Base-by-base conservation (phyloP, 164 flowering plant genomes). In the Tetrastigma voinierianum region DNA sequence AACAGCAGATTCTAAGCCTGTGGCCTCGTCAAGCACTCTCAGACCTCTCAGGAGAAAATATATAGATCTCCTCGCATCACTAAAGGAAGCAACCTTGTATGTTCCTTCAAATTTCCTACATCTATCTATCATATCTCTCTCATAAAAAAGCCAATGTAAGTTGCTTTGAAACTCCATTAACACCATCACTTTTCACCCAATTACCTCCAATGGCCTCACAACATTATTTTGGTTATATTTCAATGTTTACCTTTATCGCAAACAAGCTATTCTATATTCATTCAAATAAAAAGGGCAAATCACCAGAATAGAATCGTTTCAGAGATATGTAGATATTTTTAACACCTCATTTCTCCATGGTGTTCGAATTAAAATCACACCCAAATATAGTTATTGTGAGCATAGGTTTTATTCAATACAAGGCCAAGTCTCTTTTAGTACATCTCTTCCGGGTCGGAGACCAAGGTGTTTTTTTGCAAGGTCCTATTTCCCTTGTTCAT, bases 1-100 rank as follows among this genome's bases (percentile, higher is more conserved):
- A 32, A 32, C 6, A 32, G 51, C 67, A 45, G 12, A 76, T 75
- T 75, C 67, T 72, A 64, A 0, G 16, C 15, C 63, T 57, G 18
- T 49, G 46, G 47, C 52, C 72, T 48, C 47, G 45, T 25, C 16
- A n/a, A 60, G 58, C 56, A 67, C 21, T 51, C n/a, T 66, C 11
- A 2, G 65, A 57, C 52, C 25, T 54, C n/a, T 44, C 70, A 61
- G 49, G 20, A 15, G 44, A 64, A 62, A 62, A 6, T 21, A n/a
- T n/a, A 51, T 20, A 43, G 68, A 53, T n/a, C n/a, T 51, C 65
- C 78, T 21, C 32, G 83, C 23, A 62, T 78, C 83, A 63, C 66
- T 62, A 51, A 83, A 83, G 76, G n/a, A n/a, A n/a, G n/a, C 87
- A 81, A 75, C 83, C 54, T 61, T 75, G 5, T 80, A 83, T 0